These are phyloP conservation scores for Kentomonas sorsogonicus DNA, from an alignment of 208 protist genomes.

Conservation along the genomic window DNA sequence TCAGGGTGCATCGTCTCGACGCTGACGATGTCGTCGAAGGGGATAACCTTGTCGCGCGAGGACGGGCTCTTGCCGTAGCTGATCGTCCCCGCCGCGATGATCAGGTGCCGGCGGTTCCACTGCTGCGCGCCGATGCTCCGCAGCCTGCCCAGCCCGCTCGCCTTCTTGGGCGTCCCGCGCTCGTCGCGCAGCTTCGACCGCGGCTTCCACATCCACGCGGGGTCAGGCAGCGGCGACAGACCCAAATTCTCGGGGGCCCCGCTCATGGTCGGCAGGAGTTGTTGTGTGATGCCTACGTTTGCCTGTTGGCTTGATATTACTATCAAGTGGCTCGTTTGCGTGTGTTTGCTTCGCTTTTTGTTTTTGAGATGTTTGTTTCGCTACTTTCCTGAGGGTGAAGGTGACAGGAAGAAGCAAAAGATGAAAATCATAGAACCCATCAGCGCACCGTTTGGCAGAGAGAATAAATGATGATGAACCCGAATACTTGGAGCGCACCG, in stretches of 20 bases:
- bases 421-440: no score
- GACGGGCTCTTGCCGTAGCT: constrained; percentile 40
- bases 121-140: constrained; percentile 37
- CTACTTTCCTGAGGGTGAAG: no score
- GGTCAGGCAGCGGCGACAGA: constrained; percentile 14
- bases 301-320: no score
- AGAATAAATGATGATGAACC: no score
- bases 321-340: no score
- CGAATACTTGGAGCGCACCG: no score
- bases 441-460: no score
- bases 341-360: no score
- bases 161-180: constrained; percentile 13
- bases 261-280: not conserved
- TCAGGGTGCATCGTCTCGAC: constrained; percentile 21
- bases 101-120: constrained; percentile 56
- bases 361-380: no score
- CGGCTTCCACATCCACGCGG: constrained; percentile 74
- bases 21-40: constrained; percentile 31
- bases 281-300: no score
- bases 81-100: constrained; percentile 33
- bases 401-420: no score
- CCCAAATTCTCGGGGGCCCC: not conserved
- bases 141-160: constrained; percentile 26
- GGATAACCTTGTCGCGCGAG: constrained; percentile 36
- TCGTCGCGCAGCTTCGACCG: constrained; percentile 38